Percentiles rank a stretch among this genome's conserved stretches.
Evolutionary conservation across 2,329 filamentous ascomycete species (phyloP).

Genomic region (Colletotrichum godetiae): DNA sequence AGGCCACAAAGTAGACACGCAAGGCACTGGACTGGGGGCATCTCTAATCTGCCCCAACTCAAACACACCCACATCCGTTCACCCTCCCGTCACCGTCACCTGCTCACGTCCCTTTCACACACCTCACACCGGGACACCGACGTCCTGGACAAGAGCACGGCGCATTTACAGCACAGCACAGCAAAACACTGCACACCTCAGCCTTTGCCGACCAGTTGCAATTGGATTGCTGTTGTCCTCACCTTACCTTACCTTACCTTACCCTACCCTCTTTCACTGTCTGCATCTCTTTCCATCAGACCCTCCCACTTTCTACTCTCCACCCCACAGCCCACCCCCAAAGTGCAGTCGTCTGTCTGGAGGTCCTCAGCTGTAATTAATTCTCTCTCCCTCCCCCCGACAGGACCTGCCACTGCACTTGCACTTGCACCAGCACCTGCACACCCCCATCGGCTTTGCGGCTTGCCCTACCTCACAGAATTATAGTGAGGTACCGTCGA

Average conservation of each 20-base stretch:
- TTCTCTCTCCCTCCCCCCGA: conserved; percentile 6
- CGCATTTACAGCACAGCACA: background rate
- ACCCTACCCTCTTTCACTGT: background rate
- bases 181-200: too few relatives aligned
- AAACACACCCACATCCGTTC: conserved; percentile 17
- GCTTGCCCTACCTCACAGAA: conserved; percentile 5
- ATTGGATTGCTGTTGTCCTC: too few relatives aligned
- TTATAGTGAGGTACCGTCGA: background rate
- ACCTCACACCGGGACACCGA: background rate
- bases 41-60: conserved; percentile 24
- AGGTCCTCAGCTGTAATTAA: conserved; percentile 22
- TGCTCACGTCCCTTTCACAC: background rate
- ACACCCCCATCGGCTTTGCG: conserved; percentile 21
- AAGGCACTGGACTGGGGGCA: background rate
- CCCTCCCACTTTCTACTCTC: conserved; percentile 19
- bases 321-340: conserved; percentile 27
- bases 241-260: background rate
- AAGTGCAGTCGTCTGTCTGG: conserved; percentile 25
- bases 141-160: background rate
- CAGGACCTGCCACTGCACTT: background rate
- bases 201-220: too few relatives aligned
- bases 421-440: background rate
- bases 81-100: background rate
- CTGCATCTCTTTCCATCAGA: conserved; percentile 16
- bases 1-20: conserved; percentile 16